These are phyloP conservation scores for Porpolomopsis calyptriformis DNA, from an alignment of 768 basidiomycete species.

Conservation along the genomic window DNA sequence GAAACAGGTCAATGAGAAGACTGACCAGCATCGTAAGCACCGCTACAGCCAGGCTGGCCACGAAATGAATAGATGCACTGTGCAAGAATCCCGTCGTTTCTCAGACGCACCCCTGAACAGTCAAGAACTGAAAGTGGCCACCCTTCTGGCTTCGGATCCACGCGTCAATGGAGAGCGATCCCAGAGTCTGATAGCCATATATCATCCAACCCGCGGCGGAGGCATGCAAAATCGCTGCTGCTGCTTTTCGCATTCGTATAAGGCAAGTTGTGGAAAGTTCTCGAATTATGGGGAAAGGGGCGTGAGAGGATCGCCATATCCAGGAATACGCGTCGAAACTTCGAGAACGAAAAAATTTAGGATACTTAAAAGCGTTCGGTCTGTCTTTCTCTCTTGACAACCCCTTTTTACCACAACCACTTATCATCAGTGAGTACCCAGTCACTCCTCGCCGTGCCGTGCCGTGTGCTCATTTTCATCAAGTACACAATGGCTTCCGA, in stretches of 20 bases:
- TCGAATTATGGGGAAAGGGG: not conserved
- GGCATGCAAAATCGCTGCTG: conserved; percentile 19
- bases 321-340: conserved; percentile 5
- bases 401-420: not conserved
- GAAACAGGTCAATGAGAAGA: conserved; percentile 24
- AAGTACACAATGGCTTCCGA: conserved; percentile 56
- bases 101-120: conserved; percentile 57
- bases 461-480: conserved; percentile 3
- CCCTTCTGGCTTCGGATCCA: conserved; percentile 40
- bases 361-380: not conserved
- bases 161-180: conserved; percentile 16
- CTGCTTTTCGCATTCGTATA: conserved; percentile 22
- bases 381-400: not conserved
- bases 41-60: conserved; percentile 26
- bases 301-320: conserved; percentile 3
- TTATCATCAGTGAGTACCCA: not conserved
- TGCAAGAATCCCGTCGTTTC: not conserved
- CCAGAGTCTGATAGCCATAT: conserved; percentile 26
- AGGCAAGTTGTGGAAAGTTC: conserved; percentile 33
- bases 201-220: conserved; percentile 24
- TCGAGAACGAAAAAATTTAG: not conserved
- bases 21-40: conserved; percentile 27
- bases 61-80: not conserved
- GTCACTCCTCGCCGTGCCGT: not conserved
- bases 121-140: conserved; percentile 63